Conservation (phyloP, 208 protist genomes). For the Wallacemonas collosoma region DNA sequence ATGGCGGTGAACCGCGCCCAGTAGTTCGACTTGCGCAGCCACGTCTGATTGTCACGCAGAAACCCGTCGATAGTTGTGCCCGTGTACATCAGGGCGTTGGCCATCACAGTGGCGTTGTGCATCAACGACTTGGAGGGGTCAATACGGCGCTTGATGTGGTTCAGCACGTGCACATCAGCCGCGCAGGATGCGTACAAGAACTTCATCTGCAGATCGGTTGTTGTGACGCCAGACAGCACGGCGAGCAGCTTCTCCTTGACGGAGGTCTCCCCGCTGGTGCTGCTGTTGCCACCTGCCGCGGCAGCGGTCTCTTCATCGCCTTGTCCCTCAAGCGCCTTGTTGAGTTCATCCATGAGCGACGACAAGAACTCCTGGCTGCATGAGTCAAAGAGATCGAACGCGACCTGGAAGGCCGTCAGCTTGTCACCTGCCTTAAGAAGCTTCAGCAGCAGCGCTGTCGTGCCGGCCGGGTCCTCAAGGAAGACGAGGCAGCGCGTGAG, state of each 20-base stretch:
- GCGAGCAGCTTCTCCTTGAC: conserved; percentile 70
- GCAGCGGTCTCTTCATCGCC: conserved; percentile 6
- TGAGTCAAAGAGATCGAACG: conserved; percentile 90
- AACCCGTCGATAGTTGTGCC: conserved; percentile 98
- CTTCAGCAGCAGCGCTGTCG: conserved; percentile 78
- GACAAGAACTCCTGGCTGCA: conserved; percentile 90
- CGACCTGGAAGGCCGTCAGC: conserved; percentile 82
- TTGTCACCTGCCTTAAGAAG: conserved; percentile 69
- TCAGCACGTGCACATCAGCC: conserved; percentile 94
- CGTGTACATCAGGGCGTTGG: conserved; percentile 97
- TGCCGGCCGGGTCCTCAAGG: conserved; percentile 87
- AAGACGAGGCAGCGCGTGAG: conserved; percentile 95
- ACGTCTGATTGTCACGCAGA: conserved; percentile 97
- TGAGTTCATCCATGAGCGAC: conserved; percentile 51
- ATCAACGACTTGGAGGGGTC: conserved; percentile 75
- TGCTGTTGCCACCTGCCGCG: too few species aligned
- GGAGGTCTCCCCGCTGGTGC: conserved; percentile 20
- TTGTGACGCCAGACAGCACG: conserved; percentile 85
- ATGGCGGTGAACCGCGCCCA: conserved; percentile 98
- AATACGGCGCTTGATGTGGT: conserved; percentile 94
- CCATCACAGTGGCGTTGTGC: conserved; percentile 95
- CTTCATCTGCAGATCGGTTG: conserved; percentile 93
- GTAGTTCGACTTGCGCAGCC: conserved; percentile 95
- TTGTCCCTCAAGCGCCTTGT: conserved; percentile 14
- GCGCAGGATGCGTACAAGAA: conserved; percentile 96